phyloP scores from a whole-genome alignment of 1,284 basidiomycete genomes.

The Cryptococcus sp. region DNA sequence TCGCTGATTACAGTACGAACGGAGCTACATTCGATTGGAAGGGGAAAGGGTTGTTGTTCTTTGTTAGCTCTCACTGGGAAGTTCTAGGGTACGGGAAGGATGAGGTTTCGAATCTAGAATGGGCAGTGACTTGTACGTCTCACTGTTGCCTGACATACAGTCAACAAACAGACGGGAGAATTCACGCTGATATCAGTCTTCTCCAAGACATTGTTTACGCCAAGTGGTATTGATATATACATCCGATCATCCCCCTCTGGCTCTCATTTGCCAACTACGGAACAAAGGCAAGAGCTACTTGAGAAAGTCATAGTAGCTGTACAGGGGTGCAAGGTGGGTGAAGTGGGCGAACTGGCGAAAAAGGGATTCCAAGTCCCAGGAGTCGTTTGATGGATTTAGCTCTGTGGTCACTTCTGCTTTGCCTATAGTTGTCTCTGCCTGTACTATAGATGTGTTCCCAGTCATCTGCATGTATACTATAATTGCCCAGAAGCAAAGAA shows the following conservation, averaged over 20 bases:
- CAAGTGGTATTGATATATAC: slow-evolving; percentile 55
- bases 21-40: slow-evolving; percentile 53
- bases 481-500: too few relatives aligned
- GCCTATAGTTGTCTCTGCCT: too few relatives aligned
- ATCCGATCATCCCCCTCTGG: slow-evolving; percentile 27
- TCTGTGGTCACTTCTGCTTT: background rate
- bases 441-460: too few relatives aligned
- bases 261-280: slow-evolving; percentile 2
- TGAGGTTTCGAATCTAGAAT: slow-evolving; percentile 40
- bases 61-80: slow-evolving; percentile 54
- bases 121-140: slow-evolving; percentile 52
- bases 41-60: slow-evolving; percentile 50
- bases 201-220: slow-evolving; percentile 55
- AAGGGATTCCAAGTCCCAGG: slow-evolving; percentile 32
- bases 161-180: background rate
- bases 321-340: slow-evolving; percentile 10
- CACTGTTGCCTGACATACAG: background rate
- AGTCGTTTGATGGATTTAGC: slow-evolving; percentile 10
- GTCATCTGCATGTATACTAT: too few relatives aligned
- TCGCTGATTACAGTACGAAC: slow-evolving; percentile 18
- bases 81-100: slow-evolving; percentile 50
- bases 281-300: slow-evolving; percentile 11
- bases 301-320: slow-evolving; percentile 18
- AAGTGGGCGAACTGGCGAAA: slow-evolving; percentile 17
- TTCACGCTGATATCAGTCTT: slow-evolving; percentile 44